Percentiles rank a stretch among this genome's conserved stretches.
Conservation (phyloP, 1,284 basidiomycete genomes). For the Apiotrichum veenhuisii region DNA sequence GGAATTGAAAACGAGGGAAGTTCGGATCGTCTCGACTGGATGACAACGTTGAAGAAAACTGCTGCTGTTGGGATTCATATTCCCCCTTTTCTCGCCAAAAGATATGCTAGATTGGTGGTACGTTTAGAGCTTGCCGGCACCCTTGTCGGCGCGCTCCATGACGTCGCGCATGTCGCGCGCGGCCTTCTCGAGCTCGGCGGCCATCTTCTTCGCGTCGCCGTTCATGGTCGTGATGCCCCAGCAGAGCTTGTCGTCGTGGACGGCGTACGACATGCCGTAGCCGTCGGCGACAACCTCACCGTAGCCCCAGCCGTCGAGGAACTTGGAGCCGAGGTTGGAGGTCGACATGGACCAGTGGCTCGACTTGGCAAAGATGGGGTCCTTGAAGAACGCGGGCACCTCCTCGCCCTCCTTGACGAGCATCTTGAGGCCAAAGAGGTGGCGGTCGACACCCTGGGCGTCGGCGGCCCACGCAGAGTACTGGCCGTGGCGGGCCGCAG, state of each 20-base stretch:
- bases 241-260: conserved; percentile 79
- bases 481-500: conserved; percentile 75
- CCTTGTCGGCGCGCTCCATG: conserved; percentile 62
- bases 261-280: conserved; percentile 88
- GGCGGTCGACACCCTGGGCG: conserved; percentile 91
- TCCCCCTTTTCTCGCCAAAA: background rate
- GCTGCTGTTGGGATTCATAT: background rate
- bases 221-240: conserved; percentile 89
- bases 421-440: conserved; percentile 90
- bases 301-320: conserved; percentile 93
- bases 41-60: background rate
- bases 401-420: conserved; percentile 70
- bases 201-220: conserved; percentile 59
- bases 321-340: conserved; percentile 76
- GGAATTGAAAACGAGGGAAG: background rate
- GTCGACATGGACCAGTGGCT: conserved; percentile 92
- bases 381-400: conserved; percentile 73
- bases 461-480: conserved; percentile 90
- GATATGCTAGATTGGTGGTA: background rate
- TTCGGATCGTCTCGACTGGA: background rate
- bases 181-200: conserved; percentile 70
- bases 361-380: conserved; percentile 67
- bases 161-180: conserved; percentile 70
- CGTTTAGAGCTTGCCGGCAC: conserved; percentile 27
- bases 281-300: conserved; percentile 93